Evolutionary conservation across 2,329 filamentous ascomycete genomes (phyloP), one percentile per base, ranked within the genome.

Genomic region (Botrytis aclada): DNA sequence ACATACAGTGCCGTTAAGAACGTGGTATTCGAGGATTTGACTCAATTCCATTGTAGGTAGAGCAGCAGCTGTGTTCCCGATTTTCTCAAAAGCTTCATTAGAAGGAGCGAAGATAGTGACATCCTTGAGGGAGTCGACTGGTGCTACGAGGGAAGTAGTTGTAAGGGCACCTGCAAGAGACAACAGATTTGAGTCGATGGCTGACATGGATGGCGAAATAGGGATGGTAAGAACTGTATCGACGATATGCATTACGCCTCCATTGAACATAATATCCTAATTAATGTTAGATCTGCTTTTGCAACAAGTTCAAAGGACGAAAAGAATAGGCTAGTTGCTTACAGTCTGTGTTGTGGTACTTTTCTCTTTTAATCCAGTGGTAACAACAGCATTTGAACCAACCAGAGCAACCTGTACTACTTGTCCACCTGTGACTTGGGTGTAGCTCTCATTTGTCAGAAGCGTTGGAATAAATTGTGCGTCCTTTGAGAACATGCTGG

Each of bases 181-280:
- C 29, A 81, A 83, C 14, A 84, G 76, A 70, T 83, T 81, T 76
- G 83, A 84, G 7, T 80, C 76, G 5, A 79, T 77, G 2, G 80
- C 78, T 8, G 83, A 84, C 34, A 78, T 74, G 41, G 82, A 81
- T 51, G 85, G 77, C 34, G 80, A 78, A 5, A 78, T 72, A 0
- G 87, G 87, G 3, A 86, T 85, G 1, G 86, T 82, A 60, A 88
- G 80, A 34, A 88, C 81, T 47, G 84, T 85, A 79, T 88, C 86
- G 69, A 88, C 82, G 9, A 87, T 79, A 69, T 88, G 87, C 72
- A 88, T 81, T 16, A 87, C 81, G 8, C 87, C 86, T 58, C 85
- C 85, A 34, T 81, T 79, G 77, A 87, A 87, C 58, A 75, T 73
- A 47, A 87, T 83, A 78, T 88, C 86, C 82, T 82, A 39, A 43